A percentile compares a stretch with the other conserved stretches of the same genome.
Evolutionary conservation across 352 stramenopile genomes (phyloP).

Genomic region (Phytophthora litchii): DNA sequence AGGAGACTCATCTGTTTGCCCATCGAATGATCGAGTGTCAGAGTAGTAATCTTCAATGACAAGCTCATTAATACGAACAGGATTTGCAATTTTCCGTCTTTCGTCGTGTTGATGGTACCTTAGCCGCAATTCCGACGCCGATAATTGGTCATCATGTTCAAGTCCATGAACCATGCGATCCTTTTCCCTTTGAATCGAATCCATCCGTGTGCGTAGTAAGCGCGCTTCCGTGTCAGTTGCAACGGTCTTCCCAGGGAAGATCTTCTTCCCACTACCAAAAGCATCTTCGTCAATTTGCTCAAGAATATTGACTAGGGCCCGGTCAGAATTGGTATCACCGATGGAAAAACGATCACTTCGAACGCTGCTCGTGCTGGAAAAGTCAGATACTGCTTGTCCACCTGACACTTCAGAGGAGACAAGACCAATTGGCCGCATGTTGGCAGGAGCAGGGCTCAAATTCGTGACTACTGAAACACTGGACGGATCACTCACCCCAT

Average conservation of each 20-base stretch:
- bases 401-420: constrained; percentile 20
- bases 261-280: constrained; percentile 66
- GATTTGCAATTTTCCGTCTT: constrained; percentile 41
- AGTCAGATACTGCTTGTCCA: constrained; percentile 13
- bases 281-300: constrained; percentile 83
- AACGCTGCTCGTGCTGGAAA: constrained; percentile 32
- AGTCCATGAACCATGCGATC: constrained; percentile 55
- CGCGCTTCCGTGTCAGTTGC: constrained; percentile 86
- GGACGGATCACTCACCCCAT: constrained; percentile 58
- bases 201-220: constrained; percentile 69
- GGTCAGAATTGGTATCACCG: constrained; percentile 16
- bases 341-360: constrained; percentile 33
- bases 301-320: constrained; percentile 54
- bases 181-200: constrained; percentile 82
- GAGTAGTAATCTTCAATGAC: constrained; percentile 89
- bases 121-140: constrained; percentile 53
- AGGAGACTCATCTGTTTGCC: constrained; percentile 29
- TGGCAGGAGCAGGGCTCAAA: constrained; percentile 41
- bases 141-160: constrained; percentile 60
- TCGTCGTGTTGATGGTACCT: constrained; percentile 59
- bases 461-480: constrained; percentile 83
- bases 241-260: constrained; percentile 67
- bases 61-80: constrained; percentile 80
- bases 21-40: constrained; percentile 31
- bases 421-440: constrained; percentile 29